phyloP scores from a whole-genome alignment of 768 basidiomycete genomes.

The Tylopilus sp. region DNA sequence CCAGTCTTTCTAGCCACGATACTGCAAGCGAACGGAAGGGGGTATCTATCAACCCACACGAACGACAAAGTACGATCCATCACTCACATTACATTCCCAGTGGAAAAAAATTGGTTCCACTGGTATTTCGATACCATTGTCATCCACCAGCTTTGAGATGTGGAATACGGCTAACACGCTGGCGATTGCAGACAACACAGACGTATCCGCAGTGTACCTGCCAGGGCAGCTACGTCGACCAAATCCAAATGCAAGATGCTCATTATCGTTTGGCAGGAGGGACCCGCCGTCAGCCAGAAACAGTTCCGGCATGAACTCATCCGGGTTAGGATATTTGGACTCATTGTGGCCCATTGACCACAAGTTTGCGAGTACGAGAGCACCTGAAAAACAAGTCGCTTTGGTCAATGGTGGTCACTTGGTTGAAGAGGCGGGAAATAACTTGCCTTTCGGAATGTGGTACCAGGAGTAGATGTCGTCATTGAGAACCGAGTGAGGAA shows the following conservation, averaged over 20 bases:
- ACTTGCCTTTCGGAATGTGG: background rate
- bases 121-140: background rate
- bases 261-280: background rate
- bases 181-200: constrained; percentile 4
- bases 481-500: background rate
- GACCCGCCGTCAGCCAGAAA: background rate
- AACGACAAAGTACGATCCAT: no score
- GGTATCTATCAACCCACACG: background rate
- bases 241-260: constrained; percentile 17
- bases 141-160: background rate
- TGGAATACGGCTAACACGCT: constrained; percentile 4
- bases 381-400: background rate
- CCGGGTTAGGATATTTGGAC: background rate
- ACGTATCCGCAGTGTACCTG: constrained; percentile 15
- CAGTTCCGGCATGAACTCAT: background rate
- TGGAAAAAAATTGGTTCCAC: background rate
- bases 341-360: constrained; percentile 3
- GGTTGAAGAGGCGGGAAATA: no score
- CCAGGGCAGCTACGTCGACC: constrained; percentile 26
- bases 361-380: background rate
- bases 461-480: background rate
- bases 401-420: no score
- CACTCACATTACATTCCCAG: background rate
- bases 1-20: background rate
- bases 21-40: background rate